Evolutionary conservation across 2,329 filamentous ascomycete species (phyloP).

Genomic region (Fusarium gaditjirri): DNA sequence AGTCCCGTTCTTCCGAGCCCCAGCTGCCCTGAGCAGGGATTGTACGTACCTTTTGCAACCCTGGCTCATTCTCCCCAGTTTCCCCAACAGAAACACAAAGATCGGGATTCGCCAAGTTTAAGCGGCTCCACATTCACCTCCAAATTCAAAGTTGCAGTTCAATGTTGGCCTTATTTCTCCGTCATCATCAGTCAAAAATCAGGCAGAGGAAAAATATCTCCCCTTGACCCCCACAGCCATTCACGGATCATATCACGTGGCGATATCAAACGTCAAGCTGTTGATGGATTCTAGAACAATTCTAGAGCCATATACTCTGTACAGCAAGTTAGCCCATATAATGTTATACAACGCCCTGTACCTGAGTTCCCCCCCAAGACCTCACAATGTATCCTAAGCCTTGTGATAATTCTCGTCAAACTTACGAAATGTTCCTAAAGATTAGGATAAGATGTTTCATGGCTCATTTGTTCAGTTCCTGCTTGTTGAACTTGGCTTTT

Average conservation of each 20-base stretch:
- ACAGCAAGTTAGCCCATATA: neutral
- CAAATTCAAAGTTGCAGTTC: neutral
- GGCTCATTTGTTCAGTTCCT: neutral
- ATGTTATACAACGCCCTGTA: neutral
- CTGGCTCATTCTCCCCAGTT: conserved; percentile 36
- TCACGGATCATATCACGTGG: conserved; percentile 18
- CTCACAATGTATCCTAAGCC: neutral
- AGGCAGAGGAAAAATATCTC: conserved; percentile 3
- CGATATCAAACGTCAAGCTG: conserved; percentile 1
- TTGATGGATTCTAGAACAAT: conserved; percentile 19
- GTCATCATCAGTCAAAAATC: neutral
- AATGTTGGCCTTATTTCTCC: conserved; percentile 5
- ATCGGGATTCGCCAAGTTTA: conserved; percentile 41
- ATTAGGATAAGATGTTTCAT: neutral
- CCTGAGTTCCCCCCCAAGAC: neutral
- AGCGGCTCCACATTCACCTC: conserved; percentile 12
- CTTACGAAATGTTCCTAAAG: neutral
- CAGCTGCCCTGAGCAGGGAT: neutral
- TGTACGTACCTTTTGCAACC: conserved; percentile 28
- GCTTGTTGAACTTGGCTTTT: neutral
- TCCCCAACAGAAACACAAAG: conserved; percentile 45
- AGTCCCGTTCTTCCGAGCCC: conserved; percentile 33
- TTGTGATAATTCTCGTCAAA: neutral
- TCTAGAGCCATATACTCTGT: neutral
- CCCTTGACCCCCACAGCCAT: neutral